These are phyloP conservation scores for Olyra latifolia DNA, from an alignment of 176 grass and related monocot species.

Conservation along the genomic window DNA sequence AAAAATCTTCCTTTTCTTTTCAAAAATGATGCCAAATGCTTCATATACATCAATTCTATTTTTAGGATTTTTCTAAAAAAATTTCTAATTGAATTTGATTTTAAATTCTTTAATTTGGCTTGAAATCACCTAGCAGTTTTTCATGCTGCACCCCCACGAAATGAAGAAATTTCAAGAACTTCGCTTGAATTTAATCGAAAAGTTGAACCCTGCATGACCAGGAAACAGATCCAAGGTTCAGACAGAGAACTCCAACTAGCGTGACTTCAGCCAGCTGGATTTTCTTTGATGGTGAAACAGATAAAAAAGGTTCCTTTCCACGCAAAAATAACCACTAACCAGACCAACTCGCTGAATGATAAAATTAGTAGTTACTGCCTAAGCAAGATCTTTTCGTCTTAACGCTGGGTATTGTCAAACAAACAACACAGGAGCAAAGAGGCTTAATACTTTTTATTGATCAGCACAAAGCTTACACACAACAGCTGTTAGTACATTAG, in stretches of 20 bases:
- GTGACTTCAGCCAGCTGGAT: neutral
- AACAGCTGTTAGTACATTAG: neutral
- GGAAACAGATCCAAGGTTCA: neutral
- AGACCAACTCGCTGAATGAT: neutral
- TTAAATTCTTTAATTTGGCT: no score
- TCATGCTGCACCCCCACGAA: no score
- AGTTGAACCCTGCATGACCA: no score
- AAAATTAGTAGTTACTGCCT: neutral
- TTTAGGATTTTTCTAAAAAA: no score
- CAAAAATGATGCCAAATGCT: no score
- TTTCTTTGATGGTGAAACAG: neutral
- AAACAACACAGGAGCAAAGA: neutral
- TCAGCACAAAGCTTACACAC: neutral
- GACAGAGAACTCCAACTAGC: neutral
- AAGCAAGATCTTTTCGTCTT: neutral
- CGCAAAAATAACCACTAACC: neutral
- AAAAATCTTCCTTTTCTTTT: no score
- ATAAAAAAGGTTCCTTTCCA: neutral
- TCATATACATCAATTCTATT: no score
- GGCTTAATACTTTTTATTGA: neutral
- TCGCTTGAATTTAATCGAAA: no score
- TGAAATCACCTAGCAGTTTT: no score
- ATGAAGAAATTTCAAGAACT: no score
- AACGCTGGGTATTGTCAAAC: neutral
- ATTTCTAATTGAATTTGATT: no score